phyloP scores from a whole-genome alignment of 129 eudicot species.

The Artemisia argyi region DNA sequence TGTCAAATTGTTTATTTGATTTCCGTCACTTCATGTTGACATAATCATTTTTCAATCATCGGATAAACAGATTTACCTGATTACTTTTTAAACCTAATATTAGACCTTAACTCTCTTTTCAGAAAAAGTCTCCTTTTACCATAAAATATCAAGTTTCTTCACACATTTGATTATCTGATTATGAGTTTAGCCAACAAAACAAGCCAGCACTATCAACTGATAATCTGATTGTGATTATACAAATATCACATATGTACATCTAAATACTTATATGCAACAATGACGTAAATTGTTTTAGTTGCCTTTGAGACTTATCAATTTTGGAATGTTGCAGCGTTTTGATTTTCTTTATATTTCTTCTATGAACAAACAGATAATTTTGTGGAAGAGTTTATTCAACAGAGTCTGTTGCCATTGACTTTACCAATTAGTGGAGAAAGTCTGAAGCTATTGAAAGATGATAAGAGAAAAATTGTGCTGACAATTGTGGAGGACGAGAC shows the following conservation, averaged over 20 bases:
- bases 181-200: neutral
- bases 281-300: neutral
- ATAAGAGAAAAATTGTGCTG: conserved; percentile 76
- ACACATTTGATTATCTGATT: neutral
- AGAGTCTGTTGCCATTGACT: conserved; percentile 73
- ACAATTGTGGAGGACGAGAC: conserved; percentile 73
- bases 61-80: neutral
- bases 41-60: neutral
- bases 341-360: conserved; percentile 16
- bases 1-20: neutral
- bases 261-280: too few relatives aligned
- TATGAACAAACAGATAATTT: conserved; percentile 56
- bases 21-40: neutral
- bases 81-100: neutral
- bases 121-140: neutral
- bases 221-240: neutral
- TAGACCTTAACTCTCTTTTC: neutral
- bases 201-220: neutral
- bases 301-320: conserved; percentile 8
- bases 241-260: neutral
- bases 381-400: conserved; percentile 79
- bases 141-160: neutral
- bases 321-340: neutral
- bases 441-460: conserved; percentile 72
- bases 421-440: conserved; percentile 70